phyloP scores from a whole-genome alignment of 1,139 yeast genomes.

The Pneumocystis murina region DNA sequence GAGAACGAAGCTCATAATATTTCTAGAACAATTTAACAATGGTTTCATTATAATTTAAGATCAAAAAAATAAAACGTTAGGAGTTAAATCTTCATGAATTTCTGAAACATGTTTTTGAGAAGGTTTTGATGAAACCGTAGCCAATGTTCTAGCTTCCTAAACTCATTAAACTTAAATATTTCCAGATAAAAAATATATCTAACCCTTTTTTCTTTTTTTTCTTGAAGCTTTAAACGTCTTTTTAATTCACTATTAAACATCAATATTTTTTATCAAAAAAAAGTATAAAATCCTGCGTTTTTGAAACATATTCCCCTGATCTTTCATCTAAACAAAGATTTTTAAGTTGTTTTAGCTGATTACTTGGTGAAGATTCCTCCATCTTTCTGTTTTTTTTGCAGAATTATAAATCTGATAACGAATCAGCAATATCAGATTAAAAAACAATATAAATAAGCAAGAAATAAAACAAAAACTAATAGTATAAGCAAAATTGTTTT shows the following conservation, averaged over 20 bases:
- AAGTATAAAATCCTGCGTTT: constrained; percentile 29
- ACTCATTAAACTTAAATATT: constrained; percentile 24
- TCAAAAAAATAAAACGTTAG: constrained; percentile 34
- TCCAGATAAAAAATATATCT: not conserved
- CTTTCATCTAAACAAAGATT: constrained; percentile 82
- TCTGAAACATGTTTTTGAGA: constrained; percentile 30
- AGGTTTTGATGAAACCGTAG: constrained; percentile 30
- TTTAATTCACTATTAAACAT: constrained; percentile 45
- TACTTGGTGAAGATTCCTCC: constrained; percentile 23
- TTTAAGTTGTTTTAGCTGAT: constrained; percentile 60
- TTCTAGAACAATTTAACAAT: constrained; percentile 33
- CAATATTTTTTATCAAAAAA: not conserved
- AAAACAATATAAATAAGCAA: not conserved
- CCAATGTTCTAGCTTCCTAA: constrained; percentile 55
- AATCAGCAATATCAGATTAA: not conserved
- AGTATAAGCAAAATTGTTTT: not conserved
- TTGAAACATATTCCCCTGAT: constrained; percentile 94
- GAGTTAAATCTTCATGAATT: constrained; percentile 71
- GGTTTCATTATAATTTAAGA: not conserved
- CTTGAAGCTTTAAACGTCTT: constrained; percentile 86
- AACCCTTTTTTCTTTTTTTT: constrained; percentile 59
- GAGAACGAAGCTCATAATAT: constrained; percentile 82
- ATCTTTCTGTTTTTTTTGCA: not conserved
- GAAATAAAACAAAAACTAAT: too few relatives aligned
- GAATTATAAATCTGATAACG: not conserved